Base-by-base conservation (phyloP, 1,284 basidiomycete species). In the Schizophyllum amplum region DNA sequence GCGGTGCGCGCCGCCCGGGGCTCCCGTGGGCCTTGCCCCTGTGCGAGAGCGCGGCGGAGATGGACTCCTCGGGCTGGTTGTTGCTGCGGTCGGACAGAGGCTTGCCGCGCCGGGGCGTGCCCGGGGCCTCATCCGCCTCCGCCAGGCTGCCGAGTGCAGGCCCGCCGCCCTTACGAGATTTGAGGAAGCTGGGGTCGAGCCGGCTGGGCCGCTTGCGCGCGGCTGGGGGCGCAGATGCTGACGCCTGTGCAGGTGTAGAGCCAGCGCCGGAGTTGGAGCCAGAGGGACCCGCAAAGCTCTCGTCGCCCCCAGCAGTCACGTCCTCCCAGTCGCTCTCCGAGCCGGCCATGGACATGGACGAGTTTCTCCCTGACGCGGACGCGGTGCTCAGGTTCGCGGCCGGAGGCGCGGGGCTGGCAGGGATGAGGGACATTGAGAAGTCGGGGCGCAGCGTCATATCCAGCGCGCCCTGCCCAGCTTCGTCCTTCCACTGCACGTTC, bases 281-380 rank as follows among this genome's bases (percentile, higher is more conserved):
- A n/a, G 75, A 71, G 53, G 54, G 33, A 17, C 73, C 65, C 63
- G 82, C 71, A 66, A 85, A 66, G 65, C 84, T 87, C 52, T 89
- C 87, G 15, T 92, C 87, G 1, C 86, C 87, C 70, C 80, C 84
- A 65, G 91, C 89, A 64, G 86, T 81, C 65, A 91, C 90, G 65
- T 92, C 90, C 69, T 92, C 90, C 90, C 90, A 93, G 58, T 92
- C 91, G 66, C 85, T 89, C 64, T 92, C 89, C 2, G 87, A 88
- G 5, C 85, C 80, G 23, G 74, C 75, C 5, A 75, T 65, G 1
- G 83, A 81, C 33, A 69, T 68, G 62, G 64, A 71, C 52, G 70
- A 68, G 51, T 62, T 63, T 65, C 55, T 60, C 57, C 59, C 56
- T 24, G 63, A 33, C 60, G 65, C 52, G 61, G 58, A 25, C 54